Evolutionary conservation across 2,329 filamentous ascomycete genomes (phyloP), one percentile per base, ranked within the genome.

Genomic region (Rasamsonia emersonii): DNA sequence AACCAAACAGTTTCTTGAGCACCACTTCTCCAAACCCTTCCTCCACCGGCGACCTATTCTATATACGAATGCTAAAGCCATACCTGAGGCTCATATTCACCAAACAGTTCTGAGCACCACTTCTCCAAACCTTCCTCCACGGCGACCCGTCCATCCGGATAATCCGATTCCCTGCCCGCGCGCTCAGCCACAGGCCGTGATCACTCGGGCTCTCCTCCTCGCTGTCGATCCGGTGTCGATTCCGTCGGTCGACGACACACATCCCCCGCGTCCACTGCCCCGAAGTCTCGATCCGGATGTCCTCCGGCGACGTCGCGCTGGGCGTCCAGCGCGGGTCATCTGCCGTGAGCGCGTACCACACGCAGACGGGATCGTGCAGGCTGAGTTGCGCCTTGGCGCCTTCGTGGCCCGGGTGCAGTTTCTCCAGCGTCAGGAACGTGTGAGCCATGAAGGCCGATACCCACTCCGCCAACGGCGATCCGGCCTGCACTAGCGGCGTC

Each of bases 221-320:
- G 51, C 43, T 63, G 50, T 40, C 67, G 54, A 47, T 58, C 38
- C 49, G 59, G 33, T 55, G 62, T 38, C 54, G 62, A 25, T 59
- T 61, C 37, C 91, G 72, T 20, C 77, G 70, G 65, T 98, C 91
- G 24, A 86, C 67, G 18, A 96, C 71, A 51, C 86, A 88, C 79
- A 91, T 88, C 1, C 91, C 89, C 35, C 85, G 71, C 27, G 88
- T 93, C 91, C 91, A 98, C 64, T 96, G 91, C 2, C 89, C 91
- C 2, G 74, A 65, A 0, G 86, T 93, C 62, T 98, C 91, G 24
- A 98, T 68, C 13, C 91, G 73, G 35, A 98, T 80, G 54, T 98
- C 91, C 57, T 93, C 82, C 0, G 68, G 75, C 36, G 56, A 62
- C 24, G 70, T 65, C 9, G 64, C 56, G 1, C 72, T 67, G 10